A percentile compares a stretch with the other conserved stretches of the same genome.
Evolutionary conservation across 2,329 filamentous ascomycete species (phyloP).

Genomic region (Arthrobotrys conoides): DNA sequence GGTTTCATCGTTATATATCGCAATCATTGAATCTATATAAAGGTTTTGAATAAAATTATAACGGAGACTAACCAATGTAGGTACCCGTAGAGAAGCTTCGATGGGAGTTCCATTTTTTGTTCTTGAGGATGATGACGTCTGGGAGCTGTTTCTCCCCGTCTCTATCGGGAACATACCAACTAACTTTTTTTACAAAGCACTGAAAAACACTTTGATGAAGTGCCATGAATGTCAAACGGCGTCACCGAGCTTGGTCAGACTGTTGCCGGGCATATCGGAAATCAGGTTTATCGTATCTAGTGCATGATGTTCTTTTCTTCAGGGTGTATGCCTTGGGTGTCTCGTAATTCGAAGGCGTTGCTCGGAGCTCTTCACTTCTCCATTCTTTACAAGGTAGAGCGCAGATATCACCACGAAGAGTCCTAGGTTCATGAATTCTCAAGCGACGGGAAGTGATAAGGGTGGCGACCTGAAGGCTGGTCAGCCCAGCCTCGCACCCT

Average conservation of each 20-base stretch:
- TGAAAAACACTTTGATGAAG: not conserved
- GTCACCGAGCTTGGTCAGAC: not conserved
- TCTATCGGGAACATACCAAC: conserved; percentile 22
- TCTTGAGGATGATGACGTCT: conserved; percentile 25
- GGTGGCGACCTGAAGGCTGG: not conserved
- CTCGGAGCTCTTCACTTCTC: not conserved
- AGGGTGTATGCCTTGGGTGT: not conserved
- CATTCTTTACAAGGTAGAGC: not conserved
- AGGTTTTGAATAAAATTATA: conserved; percentile 12
- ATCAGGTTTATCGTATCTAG: not conserved
- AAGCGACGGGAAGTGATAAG: not conserved
- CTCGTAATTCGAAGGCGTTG: not conserved
- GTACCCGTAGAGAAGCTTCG: conserved; percentile 36
- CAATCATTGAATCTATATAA: conserved; percentile 30
- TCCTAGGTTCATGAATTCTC: not conserved
- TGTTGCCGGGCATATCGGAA: not conserved
- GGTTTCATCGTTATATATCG: conserved; percentile 30
- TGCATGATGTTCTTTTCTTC: not conserved
- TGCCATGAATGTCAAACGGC: not conserved
- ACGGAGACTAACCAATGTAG: conserved; percentile 13
- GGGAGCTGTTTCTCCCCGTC: conserved; percentile 34
- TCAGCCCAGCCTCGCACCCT: not conserved
- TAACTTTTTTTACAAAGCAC: not conserved
- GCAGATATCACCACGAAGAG: not conserved
- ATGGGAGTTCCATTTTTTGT: conserved; percentile 37